phyloP scores from a whole-genome alignment of 148 eudicot species.

The Camellia lanceoleosa region DNA sequence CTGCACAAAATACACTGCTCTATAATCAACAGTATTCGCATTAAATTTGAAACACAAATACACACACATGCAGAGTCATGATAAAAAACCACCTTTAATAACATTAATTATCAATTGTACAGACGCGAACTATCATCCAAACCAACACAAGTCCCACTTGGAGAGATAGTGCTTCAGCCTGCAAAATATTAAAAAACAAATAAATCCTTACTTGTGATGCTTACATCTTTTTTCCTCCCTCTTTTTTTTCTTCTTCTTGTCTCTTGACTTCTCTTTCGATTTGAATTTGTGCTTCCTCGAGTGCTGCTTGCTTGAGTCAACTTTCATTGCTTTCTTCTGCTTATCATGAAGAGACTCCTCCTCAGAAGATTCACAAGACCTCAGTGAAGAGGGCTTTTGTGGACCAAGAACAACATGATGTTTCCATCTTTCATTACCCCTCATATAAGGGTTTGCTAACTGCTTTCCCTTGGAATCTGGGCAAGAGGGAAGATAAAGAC shows the following conservation, averaged over 20 bases:
- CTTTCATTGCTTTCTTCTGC: conserved; percentile 41
- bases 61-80: neutral
- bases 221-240: conserved; percentile 45
- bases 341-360: conserved; percentile 32
- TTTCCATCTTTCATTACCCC: conserved; percentile 20
- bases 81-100: neutral
- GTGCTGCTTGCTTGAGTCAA: conserved; percentile 50
- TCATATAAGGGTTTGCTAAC: conserved; percentile 16
- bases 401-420: conserved; percentile 49
- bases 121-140: neutral
- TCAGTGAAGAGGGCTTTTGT: conserved; percentile 49
- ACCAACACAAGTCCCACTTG: neutral
- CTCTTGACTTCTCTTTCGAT: conserved; percentile 52
- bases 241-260: conserved; percentile 43
- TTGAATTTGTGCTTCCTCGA: conserved; percentile 43
- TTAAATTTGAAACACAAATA: neutral
- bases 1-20: neutral
- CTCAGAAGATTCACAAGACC: conserved; percentile 38
- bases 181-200: neutral
- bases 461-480: conserved; percentile 30
- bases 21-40: neutral
- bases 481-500: conserved; percentile 59
- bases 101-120: neutral
- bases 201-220: conserved; percentile 21
- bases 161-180: neutral